phyloP scores from a whole-genome alignment of 805 yeast species.

The Sugiyamaella boreocaroliniensis region DNA sequence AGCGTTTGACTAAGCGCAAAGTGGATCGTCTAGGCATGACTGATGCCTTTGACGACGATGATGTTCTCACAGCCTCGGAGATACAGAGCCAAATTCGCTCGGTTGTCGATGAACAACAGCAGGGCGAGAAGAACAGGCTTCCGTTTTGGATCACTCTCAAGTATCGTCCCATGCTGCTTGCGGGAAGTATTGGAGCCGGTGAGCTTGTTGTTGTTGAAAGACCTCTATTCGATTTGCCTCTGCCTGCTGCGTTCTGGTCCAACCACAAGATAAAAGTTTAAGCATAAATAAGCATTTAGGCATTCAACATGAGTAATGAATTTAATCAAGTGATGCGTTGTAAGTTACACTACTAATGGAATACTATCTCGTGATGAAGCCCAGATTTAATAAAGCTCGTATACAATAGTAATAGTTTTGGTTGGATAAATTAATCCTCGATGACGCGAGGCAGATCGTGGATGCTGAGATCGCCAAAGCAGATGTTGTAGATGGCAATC shows the following conservation, averaged over 20 bases:
- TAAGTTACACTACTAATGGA: background rate
- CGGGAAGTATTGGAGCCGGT: slow-evolving; percentile 44
- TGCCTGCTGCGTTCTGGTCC: slow-evolving; percentile 35
- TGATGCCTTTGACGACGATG: slow-evolving; percentile 9
- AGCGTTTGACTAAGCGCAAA: slow-evolving; percentile 34
- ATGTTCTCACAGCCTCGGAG: background rate
- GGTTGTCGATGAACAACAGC: background rate
- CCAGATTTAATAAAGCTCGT: background rate
- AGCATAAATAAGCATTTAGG: background rate
- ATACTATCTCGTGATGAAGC: too few species aligned
- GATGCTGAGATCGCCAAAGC: slow-evolving; percentile 68
- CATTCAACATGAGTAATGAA: background rate
- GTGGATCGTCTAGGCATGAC: slow-evolving; percentile 40
- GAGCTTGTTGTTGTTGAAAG: slow-evolving; percentile 73
- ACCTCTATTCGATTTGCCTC: slow-evolving; percentile 48
- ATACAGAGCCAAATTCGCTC: background rate
- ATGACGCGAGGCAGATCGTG: slow-evolving; percentile 55
- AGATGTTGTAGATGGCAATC: slow-evolving; percentile 73
- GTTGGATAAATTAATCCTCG: slow-evolving; percentile 1
- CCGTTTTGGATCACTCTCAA: slow-evolving; percentile 72
- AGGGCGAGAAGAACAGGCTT: slow-evolving; percentile 9
- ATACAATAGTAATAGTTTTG: background rate
- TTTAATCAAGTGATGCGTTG: background rate
- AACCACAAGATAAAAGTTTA: slow-evolving; percentile 21
- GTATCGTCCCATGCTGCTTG: slow-evolving; percentile 65